These are phyloP conservation scores for Zopfia rhizophila DNA, from an alignment of 2,329 filamentous ascomycete species.

Conservation along the genomic window DNA sequence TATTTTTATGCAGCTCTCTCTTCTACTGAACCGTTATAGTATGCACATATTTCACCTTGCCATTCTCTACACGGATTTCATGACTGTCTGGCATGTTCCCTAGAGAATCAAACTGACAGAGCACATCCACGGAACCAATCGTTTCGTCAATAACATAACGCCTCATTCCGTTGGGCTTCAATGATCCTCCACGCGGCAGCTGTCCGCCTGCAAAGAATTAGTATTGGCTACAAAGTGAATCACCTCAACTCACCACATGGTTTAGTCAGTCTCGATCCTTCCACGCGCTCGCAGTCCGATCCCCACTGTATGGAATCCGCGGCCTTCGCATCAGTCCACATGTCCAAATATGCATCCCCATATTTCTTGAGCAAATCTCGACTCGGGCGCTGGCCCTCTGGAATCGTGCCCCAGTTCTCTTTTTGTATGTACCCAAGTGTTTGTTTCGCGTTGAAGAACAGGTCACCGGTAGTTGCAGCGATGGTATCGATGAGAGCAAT, in stretches of 20 bases:
- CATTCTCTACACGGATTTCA: slow-evolving; percentile 38
- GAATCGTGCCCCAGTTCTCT: slow-evolving; percentile 37
- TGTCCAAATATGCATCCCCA: slow-evolving; percentile 43
- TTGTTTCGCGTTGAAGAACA: slow-evolving; percentile 42
- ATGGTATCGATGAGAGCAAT: slow-evolving; percentile 41
- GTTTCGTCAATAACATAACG: slow-evolving; percentile 43
- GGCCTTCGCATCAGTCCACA: slow-evolving; percentile 43
- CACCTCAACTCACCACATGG: slow-evolving; percentile 38
- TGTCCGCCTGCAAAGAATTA: too few relatives aligned
- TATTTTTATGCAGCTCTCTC: too few relatives aligned
- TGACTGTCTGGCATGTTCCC: slow-evolving; percentile 41
- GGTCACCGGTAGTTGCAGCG: slow-evolving; percentile 39
- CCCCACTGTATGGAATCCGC: slow-evolving; percentile 42
- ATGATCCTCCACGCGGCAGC: slow-evolving; percentile 36
- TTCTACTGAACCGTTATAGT: slow-evolving; percentile 44
- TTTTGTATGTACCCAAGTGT: slow-evolving; percentile 38
- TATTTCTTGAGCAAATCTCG: slow-evolving; percentile 38
- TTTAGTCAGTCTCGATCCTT: slow-evolving; percentile 35
- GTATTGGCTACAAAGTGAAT: too few relatives aligned
- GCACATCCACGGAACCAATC: slow-evolving; percentile 39
- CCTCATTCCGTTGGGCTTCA: slow-evolving; percentile 40
- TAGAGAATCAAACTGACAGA: slow-evolving; percentile 43
- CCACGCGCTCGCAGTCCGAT: slow-evolving; percentile 40
- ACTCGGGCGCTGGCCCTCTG: slow-evolving; percentile 28
- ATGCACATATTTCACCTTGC: slow-evolving; percentile 45